A percentile compares a stretch with the other conserved stretches of the same genome.
phyloP scores from a whole-genome alignment of 2,329 filamentous ascomycete species.

The Alternaria sp. region DNA sequence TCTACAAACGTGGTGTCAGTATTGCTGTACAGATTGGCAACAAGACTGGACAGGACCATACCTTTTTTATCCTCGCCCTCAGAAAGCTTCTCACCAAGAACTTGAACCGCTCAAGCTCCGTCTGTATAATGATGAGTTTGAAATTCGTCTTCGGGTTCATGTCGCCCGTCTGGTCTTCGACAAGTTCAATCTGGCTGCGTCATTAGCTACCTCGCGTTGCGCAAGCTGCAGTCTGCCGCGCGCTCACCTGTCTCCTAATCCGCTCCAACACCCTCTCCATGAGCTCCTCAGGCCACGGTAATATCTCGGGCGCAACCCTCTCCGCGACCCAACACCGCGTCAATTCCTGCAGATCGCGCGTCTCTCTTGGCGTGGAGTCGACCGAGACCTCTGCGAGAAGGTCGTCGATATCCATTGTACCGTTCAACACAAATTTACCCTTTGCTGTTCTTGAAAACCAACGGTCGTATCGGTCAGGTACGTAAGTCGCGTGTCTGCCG shows the following conservation, averaged over 20 bases:
- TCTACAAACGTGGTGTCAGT: conserved; percentile 54
- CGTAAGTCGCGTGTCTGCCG: background rate
- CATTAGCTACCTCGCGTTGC: conserved; percentile 21
- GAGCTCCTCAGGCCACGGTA: conserved; percentile 76
- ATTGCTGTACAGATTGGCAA: background rate
- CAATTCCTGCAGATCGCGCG: conserved; percentile 82
- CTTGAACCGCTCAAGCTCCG: conserved; percentile 92
- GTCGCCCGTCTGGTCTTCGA: conserved; percentile 72
- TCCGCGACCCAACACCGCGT: conserved; percentile 95
- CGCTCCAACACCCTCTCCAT: conserved; percentile 81
- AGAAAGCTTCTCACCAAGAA: conserved; percentile 86
- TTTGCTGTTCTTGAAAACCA: background rate
- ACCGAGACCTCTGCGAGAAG: conserved; percentile 59
- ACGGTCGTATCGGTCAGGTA: background rate
- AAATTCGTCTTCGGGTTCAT: conserved; percentile 94
- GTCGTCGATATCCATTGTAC: conserved; percentile 57
- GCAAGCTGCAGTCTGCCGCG: background rate
- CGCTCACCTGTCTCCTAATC: conserved; percentile 46
- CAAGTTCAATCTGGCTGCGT: conserved; percentile 53
- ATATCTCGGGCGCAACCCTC: conserved; percentile 84
- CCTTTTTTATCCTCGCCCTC: conserved; percentile 86
- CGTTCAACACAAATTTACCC: background rate
- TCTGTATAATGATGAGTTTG: conserved; percentile 91
- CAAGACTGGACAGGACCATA: conserved; percentile 43
- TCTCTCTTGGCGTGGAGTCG: conserved; percentile 60